A percentile compares a stretch with the other conserved stretches of the same genome.
Conservation (phyloP, 306 rosid species). For the Trifolium pratense region DNA sequence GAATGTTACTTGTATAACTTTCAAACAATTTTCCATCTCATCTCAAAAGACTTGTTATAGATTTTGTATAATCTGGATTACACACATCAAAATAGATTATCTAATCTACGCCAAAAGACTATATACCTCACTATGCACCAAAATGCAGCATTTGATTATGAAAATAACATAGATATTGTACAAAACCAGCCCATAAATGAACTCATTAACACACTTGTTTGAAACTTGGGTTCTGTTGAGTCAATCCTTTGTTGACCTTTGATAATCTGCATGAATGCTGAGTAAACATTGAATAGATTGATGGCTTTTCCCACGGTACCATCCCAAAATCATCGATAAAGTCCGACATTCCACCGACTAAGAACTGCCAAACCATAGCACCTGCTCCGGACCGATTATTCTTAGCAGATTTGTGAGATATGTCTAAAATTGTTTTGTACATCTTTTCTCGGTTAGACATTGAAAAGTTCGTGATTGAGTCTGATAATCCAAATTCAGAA, state of each 20-base stretch:
- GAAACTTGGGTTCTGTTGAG: constrained; percentile 53
- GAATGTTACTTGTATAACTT: constrained; percentile 1
- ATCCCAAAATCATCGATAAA: constrained; percentile 83
- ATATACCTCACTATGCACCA: constrained; percentile 45
- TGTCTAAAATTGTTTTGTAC: constrained; percentile 61
- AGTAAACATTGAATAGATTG: constrained; percentile 58
- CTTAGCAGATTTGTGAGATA: constrained; percentile 81
- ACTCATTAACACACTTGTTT: constrained; percentile 56
- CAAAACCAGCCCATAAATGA: constrained; percentile 42
- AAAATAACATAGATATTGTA: constrained; percentile 32
- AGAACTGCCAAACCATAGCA: constrained; percentile 83
- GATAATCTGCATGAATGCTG: constrained; percentile 83
- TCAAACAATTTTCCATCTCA: constrained; percentile 28
- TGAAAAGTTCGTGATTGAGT: constrained; percentile 62
- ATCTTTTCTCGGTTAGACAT: constrained; percentile 64
- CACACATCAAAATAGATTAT: constrained; percentile 41
- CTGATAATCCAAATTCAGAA: constrained; percentile 87
- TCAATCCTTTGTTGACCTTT: constrained; percentile 53
- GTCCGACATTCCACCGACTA: constrained; percentile 82
- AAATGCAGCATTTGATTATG: constrained; percentile 36
- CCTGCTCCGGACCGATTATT: constrained; percentile 79
- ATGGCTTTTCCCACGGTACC: constrained; percentile 67
- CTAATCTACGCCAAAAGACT: constrained; percentile 46
- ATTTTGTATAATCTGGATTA: constrained; percentile 22
- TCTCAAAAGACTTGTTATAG: constrained; percentile 9